Conservation (phyloP, 805 yeast species). For the Zygosaccharomyces siamensis region DNA sequence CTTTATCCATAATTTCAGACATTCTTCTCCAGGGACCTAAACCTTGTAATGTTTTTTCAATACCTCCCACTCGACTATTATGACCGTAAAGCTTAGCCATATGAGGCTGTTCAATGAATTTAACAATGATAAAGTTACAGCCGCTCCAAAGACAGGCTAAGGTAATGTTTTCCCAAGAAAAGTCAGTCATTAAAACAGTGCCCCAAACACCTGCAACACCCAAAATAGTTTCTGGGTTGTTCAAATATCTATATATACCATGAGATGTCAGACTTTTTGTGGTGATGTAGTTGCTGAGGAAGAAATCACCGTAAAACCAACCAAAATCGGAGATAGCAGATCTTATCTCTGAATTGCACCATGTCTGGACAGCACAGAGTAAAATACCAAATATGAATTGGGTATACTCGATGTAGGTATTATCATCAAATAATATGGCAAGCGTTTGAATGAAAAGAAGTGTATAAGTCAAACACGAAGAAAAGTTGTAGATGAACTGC, state of each 20-base stretch:
- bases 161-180: slow-evolving; percentile 44
- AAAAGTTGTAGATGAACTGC: slow-evolving; percentile 57
- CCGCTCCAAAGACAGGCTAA: slow-evolving; percentile 62
- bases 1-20: slow-evolving; percentile 39
- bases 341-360: slow-evolving; percentile 66
- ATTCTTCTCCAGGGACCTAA: slow-evolving; percentile 35
- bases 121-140: slow-evolving; percentile 60
- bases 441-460: slow-evolving; percentile 41
- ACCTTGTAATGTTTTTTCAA: slow-evolving; percentile 39
- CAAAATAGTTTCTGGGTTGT: slow-evolving; percentile 74
- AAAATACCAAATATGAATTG: slow-evolving; percentile 53
- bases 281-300: slow-evolving; percentile 50
- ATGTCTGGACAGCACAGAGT: slow-evolving; percentile 54
- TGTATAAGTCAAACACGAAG: slow-evolving; percentile 53
- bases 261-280: slow-evolving; percentile 58
- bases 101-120: slow-evolving; percentile 71
- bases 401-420: slow-evolving; percentile 27
- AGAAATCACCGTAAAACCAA: slow-evolving; percentile 89
- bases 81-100: slow-evolving; percentile 74
- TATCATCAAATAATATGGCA: slow-evolving; percentile 28
- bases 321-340: slow-evolving; percentile 76
- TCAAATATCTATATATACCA: slow-evolving; percentile 76
- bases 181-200: slow-evolving; percentile 51
- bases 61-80: slow-evolving; percentile 50
- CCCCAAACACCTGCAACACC: slow-evolving; percentile 84